Evolutionary conservation across 1,139 yeast species (phyloP), one percentile per base, ranked within the genome.

Genomic region (Saccharomycopsis hybrid): DNA sequence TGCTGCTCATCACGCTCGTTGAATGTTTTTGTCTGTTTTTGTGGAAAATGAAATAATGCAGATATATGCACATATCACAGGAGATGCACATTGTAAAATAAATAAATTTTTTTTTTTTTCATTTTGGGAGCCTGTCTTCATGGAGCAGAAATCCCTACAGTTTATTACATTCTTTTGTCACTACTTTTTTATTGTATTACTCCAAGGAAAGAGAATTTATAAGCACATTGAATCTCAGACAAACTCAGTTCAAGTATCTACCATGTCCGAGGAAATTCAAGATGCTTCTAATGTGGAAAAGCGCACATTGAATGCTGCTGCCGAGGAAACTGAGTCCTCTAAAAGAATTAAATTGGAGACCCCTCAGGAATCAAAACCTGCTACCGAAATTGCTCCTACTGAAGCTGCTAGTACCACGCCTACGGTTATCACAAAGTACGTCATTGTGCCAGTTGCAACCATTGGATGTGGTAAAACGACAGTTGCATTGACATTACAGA

Each of bases 391-490:
- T 18, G 18, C 18, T 18, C 18, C 18, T 18, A 18, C 18, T 18
- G 18, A 18, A 25, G 29, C 29, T 40, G 42, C 24, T 11, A 11
- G n/a, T 4, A 2, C 32, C n/a, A 42, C 27, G 38, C 32, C 44
- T 3, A 9, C 29, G 43, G 24, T n/a, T 13, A 25, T 42, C 13
- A 65, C 68, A 7, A 80, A 80, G 59, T 87, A 78, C 60, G 74
- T 86, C 0, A 60, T 94, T 1, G 75, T 88, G 1, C 94, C 98
- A 0, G 79, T 90, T 11, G 89, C 97, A 0, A 88, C 96, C 0
- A 77, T 92, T 48, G 98, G 97, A 0, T 87, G 97, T 64, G 99
- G 99, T 7, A 94, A 94, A 62, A 89, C 97, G 0, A 88, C 97
- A 0, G 76, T 87, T 0, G 79, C 89, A 3, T 65, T 76, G 46